Evolutionary conservation across 768 basidiomycete species (phyloP).

Genomic region (Hebeloma cylindrosporum): DNA sequence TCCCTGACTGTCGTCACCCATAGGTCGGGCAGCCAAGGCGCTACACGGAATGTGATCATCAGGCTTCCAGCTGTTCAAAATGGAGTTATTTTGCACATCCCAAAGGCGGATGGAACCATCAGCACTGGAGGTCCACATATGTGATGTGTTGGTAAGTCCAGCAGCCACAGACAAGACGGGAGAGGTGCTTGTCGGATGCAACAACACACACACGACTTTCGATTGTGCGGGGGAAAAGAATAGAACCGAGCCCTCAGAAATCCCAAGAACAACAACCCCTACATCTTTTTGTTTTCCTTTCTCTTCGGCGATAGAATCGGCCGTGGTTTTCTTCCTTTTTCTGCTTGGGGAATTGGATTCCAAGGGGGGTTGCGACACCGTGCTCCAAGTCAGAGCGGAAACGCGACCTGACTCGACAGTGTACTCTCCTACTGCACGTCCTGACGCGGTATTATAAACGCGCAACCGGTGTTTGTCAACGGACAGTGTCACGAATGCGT

Average conservation of each 20-base stretch:
- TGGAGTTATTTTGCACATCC: constrained; percentile 50
- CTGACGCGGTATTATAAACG: constrained; percentile 58
- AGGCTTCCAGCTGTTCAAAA: constrained; percentile 52
- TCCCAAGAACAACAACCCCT: constrained; percentile 54
- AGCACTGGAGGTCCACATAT: constrained; percentile 57
- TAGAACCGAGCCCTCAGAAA: constrained; percentile 57
- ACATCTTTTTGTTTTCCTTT: constrained; percentile 30
- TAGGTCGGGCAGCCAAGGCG: constrained; percentile 45
- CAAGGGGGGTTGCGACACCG: constrained; percentile 23
- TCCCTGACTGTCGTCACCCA: constrained; percentile 34
- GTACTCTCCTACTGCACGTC: constrained; percentile 57
- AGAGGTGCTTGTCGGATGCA: constrained; percentile 53
- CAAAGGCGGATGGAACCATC: constrained; percentile 59
- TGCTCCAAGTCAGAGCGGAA: constrained; percentile 53
- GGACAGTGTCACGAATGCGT: constrained; percentile 62
- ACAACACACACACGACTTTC: constrained; percentile 52
- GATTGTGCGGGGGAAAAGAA: constrained; percentile 65
- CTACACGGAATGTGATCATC: constrained; percentile 62
- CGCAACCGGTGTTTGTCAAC: constrained; percentile 73
- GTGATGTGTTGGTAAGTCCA: constrained; percentile 30
- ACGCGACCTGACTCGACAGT: constrained; percentile 56
- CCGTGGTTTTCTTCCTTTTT: constrained; percentile 58
- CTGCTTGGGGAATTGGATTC: constrained; percentile 42
- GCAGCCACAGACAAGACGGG: constrained; percentile 50
- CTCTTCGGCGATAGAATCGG: constrained; percentile 32